Evolutionary conservation across 2,329 filamentous ascomycete species (phyloP).

Genomic region (Monilinia aucupariae): DNA sequence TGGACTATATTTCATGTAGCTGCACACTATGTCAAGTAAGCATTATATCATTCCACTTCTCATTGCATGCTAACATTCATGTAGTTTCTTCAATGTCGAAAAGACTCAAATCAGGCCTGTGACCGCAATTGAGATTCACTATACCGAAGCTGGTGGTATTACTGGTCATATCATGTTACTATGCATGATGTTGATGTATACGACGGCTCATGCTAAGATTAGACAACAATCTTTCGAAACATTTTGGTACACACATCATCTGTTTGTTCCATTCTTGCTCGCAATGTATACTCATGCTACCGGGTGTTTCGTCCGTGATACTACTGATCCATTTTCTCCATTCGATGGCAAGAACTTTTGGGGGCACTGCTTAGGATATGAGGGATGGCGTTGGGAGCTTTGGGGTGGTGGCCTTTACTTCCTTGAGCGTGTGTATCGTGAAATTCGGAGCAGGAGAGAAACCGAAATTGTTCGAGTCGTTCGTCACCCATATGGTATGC

Average conservation of each 20-base stretch:
- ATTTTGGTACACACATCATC: slow-evolving; percentile 98
- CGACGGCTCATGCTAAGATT: slow-evolving; percentile 86
- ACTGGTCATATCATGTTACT: slow-evolving; percentile 97
- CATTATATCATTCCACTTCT: slow-evolving; percentile 19
- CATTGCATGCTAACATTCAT: slow-evolving; percentile 17
- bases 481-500: slow-evolving; percentile 80
- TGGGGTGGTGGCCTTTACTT: slow-evolving; percentile 82
- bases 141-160: slow-evolving; percentile 79
- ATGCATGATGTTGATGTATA: slow-evolving; percentile 99
- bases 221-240: slow-evolving; percentile 96
- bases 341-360: slow-evolving; percentile 80
- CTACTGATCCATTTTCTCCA: slow-evolving; percentile 64
- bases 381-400: slow-evolving; percentile 96
- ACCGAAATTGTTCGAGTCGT: slow-evolving; percentile 93
- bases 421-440: slow-evolving; percentile 81
- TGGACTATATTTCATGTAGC: slow-evolving; percentile 73
- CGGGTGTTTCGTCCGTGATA: slow-evolving; percentile 93
- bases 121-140: slow-evolving; percentile 85
- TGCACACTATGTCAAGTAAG: slow-evolving; percentile 90
- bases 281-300: slow-evolving; percentile 93
- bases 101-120: slow-evolving; percentile 73
- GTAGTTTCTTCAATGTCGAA: slow-evolving; percentile 91
- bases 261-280: slow-evolving; percentile 94
- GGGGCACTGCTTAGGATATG: slow-evolving; percentile 88
- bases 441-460: slow-evolving; percentile 74